Conservation (phyloP, 768 basidiomycete species). For the Suillus subalutaceus region DNA sequence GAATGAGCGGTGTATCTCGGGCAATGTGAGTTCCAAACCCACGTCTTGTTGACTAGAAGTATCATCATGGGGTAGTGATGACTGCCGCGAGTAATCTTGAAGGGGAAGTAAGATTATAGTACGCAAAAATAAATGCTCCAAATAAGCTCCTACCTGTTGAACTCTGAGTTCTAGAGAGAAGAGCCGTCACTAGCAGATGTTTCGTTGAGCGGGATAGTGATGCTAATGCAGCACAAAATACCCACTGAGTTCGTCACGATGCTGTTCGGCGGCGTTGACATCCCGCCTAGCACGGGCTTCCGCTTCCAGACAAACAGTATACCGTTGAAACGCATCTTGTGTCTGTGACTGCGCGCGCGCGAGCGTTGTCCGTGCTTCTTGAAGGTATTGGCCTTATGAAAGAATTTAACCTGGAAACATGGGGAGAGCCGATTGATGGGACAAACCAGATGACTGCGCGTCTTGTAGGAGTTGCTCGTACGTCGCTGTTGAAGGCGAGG, state of each 20-base stretch:
- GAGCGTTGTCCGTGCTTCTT: slow-evolving; percentile 61
- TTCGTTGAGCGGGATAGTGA: slow-evolving; percentile 14
- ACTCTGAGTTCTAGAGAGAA: slow-evolving; percentile 39
- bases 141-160: slow-evolving; percentile 31
- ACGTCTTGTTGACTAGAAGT: slow-evolving; percentile 36
- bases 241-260: slow-evolving; percentile 62
- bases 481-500: slow-evolving; percentile 53
- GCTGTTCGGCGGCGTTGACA: slow-evolving; percentile 65
- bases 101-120: slow-evolving; percentile 22
- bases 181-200: slow-evolving; percentile 31
- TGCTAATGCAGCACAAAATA: slow-evolving; percentile 20
- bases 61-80: slow-evolving; percentile 35
- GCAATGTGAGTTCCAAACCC: slow-evolving; percentile 25
- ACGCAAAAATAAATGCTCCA: slow-evolving; percentile 12
- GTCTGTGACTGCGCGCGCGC: slow-evolving; percentile 70
- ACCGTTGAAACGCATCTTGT: slow-evolving; percentile 70
- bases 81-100: slow-evolving; percentile 37
- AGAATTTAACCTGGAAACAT: slow-evolving; percentile 14
- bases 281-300: slow-evolving; percentile 70
- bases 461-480: slow-evolving; percentile 60
- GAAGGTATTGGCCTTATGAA: slow-evolving; percentile 58
- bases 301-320: slow-evolving; percentile 68
- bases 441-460: slow-evolving; percentile 61
- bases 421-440: background rate
- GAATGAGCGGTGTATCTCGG: slow-evolving; percentile 23